Conservation (phyloP, 768 basidiomycete species). For the Suillus americanus region DNA sequence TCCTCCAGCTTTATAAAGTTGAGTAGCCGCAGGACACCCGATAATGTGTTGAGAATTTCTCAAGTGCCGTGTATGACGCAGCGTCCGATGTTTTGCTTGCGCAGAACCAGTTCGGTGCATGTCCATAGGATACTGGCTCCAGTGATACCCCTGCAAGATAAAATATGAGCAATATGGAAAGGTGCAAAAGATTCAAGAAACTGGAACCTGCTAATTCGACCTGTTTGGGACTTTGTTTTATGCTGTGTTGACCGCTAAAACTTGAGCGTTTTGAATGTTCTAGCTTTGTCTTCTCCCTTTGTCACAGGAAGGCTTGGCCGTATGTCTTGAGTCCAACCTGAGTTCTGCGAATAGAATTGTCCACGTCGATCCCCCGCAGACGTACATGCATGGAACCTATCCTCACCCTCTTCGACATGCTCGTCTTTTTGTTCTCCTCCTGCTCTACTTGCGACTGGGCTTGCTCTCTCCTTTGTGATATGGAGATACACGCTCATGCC, state of each 20-base stretch:
- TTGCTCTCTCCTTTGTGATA: not conserved
- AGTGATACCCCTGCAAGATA: not conserved
- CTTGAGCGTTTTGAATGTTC: conserved; percentile 54
- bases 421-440: not conserved
- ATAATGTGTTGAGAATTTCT: conserved; percentile 82
- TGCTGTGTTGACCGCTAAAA: conserved; percentile 65
- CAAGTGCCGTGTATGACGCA: conserved; percentile 88
- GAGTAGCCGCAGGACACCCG: conserved; percentile 86
- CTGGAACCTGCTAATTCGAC: conserved; percentile 90
- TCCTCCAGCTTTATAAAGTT: conserved; percentile 96
- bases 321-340: conserved; percentile 30
- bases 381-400: not conserved
- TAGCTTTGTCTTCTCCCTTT: conserved; percentile 85
- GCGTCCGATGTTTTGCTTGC: conserved; percentile 85
- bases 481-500: not conserved
- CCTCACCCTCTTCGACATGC: not conserved
- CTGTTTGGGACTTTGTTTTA: conserved; percentile 80
- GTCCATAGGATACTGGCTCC: conserved; percentile 78
- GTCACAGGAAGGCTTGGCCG: conserved; percentile 51
- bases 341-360: not conserved
- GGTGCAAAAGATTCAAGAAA: conserved; percentile 69
- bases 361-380: not conserved
- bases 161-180: not conserved
- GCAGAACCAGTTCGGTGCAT: conserved; percentile 55
- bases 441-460: not conserved